Evolutionary conservation across 805 yeast genomes (phyloP), one percentile per base, ranked within the genome.

Genomic region (Cyberlindnera galapagoensis): DNA sequence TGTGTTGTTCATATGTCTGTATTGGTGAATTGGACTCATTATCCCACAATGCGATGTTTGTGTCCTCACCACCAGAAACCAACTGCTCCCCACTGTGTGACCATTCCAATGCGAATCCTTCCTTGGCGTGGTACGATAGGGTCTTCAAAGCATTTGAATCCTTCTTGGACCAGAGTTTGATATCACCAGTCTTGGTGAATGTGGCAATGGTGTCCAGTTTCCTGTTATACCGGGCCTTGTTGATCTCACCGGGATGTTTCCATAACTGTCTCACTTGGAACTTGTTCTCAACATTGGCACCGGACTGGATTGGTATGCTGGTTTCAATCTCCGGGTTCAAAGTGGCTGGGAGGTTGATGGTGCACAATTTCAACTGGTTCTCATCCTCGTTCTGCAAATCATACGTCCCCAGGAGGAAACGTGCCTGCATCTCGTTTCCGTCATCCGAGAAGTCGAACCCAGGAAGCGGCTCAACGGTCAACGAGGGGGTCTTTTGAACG

Each of bases 31-130:
- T 12, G 5, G 56, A 43, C 8, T 18, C 24, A 28, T 59, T 53
- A 18, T 55, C 43, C 94, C 94, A 85, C 24, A 79, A 49, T 0
- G 84, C 84, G 26, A 84, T 72, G 18, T 71, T 70, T 11, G 69
- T 56, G 52, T 84, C 94, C 38, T 72, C 75, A 4, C 85, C 67
- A 2, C 84, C 82, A 2, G 87, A 65, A 9, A 77, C 59, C 19
- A 86, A 64, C 38, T 56, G 56, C 24, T 69, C 62, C 18, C 55
- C 56, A n/a, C 44, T 21, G 4, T 65, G 60, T 35, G 70, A 60
- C 94, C 94, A 85, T 40, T 78, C 77, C 30, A 86, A 56, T 3
- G 80, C 82, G 49, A 66, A 75, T 1, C 94, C 94, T 44, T 79
- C 86, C 34, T 59, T 63, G 9, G 62, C 57, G 57, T 85, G 94